Conservation (phyloP, 2,329 filamentous ascomycete genomes). For the Bimuria novae-zelandiae region DNA sequence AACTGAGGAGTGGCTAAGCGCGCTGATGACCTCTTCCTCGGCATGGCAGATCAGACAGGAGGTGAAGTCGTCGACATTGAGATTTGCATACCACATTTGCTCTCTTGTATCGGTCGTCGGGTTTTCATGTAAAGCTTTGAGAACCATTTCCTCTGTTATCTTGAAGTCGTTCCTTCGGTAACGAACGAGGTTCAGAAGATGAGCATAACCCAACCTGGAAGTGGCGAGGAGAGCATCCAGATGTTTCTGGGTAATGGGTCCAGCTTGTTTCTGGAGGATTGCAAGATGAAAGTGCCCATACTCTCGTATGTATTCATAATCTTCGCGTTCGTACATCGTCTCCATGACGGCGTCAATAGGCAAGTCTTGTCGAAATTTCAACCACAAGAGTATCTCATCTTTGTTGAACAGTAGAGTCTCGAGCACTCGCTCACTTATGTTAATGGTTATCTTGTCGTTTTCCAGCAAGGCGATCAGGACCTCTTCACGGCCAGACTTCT, state of each 20-base stretch:
- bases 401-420: neutral
- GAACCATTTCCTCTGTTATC: neutral
- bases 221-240: neutral
- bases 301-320: neutral
- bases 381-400: neutral
- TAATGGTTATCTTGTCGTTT: neutral
- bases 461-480: neutral
- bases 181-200: conserved; percentile 1
- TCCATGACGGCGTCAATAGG: neutral
- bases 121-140: too few relatives aligned
- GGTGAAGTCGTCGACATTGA: neutral
- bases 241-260: neutral
- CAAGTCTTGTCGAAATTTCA: neutral
- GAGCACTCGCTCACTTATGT: neutral
- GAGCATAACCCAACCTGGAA: neutral
- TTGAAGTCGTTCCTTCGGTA: neutral
- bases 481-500: neutral
- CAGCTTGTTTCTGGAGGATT: neutral
- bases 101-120: neutral
- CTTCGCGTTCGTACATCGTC: neutral
- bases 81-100: neutral
- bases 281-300: neutral
- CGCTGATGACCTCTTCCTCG: neutral
- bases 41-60: neutral
- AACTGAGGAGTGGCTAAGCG: neutral